These are phyloP conservation scores for Paraphaeosphaeria sporulosa DNA, from an alignment of 2,329 filamentous ascomycete genomes.

Conservation along the genomic window DNA sequence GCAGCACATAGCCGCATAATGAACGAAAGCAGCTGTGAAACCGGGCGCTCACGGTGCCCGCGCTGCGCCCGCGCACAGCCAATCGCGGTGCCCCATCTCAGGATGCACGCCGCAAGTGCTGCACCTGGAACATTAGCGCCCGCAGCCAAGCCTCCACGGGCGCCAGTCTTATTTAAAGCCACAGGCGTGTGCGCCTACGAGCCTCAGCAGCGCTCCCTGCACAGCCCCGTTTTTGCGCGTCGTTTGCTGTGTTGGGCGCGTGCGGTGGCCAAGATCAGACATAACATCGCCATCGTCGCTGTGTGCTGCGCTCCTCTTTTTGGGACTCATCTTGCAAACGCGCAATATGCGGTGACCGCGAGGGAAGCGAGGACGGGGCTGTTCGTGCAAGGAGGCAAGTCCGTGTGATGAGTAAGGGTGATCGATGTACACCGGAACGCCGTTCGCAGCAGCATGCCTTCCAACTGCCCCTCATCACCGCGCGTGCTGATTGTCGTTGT, in stretches of 20 bases:
- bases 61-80: constrained; percentile 21
- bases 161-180: constrained; percentile 8
- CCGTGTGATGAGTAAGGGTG: background rate
- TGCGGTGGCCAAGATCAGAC: background rate
- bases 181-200: background rate
- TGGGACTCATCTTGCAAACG: background rate
- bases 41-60: constrained; percentile 29
- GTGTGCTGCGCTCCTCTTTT: background rate
- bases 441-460: background rate
- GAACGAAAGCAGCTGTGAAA: constrained; percentile 32
- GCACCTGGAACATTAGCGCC: constrained; percentile 37
- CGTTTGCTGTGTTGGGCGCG: constrained; percentile 2
- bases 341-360: background rate
- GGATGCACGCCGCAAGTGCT: background rate
- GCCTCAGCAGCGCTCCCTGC: background rate
- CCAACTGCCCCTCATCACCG: background rate
- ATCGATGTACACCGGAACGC: background rate
- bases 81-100: constrained; percentile 21
- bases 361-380: background rate
- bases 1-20: constrained; percentile 12
- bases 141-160: constrained; percentile 11
- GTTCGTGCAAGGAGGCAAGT: background rate
- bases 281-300: background rate
- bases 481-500: constrained; percentile 1
- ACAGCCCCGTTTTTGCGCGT: constrained; percentile 9